Conservation (phyloP, 371 early-diverging fungal species). For the Mortierella sp. region DNA sequence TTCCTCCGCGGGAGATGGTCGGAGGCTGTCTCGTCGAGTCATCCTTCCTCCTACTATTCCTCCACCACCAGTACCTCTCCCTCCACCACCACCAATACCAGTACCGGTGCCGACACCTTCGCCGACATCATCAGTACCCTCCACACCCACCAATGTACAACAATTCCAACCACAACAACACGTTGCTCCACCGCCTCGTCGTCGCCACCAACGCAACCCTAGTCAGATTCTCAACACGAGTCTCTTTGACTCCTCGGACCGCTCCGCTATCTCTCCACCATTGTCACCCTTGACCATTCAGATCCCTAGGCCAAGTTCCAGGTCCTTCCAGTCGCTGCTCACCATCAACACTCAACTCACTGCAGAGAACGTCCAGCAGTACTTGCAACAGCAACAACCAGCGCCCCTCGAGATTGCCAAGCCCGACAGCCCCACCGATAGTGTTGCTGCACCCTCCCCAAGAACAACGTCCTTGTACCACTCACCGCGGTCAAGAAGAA, state of each 20-base stretch:
- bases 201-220: constrained; percentile 31
- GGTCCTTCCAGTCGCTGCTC: constrained; percentile 12
- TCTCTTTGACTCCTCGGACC: constrained; percentile 25
- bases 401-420: background rate
- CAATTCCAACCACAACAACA: background rate
- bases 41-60: constrained; percentile 15
- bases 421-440: constrained; percentile 32
- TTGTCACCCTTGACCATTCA: constrained; percentile 39
- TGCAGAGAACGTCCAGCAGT: constrained; percentile 1
- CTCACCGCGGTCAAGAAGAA: constrained; percentile 12
- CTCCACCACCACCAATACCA: background rate
- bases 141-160: constrained; percentile 13
- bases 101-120: background rate
- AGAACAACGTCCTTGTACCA: background rate
- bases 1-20: background rate
- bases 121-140: background rate
- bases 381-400: background rate
- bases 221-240: constrained; percentile 37
- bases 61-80: background rate
- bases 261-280: constrained; percentile 27
- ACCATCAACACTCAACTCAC: background rate
- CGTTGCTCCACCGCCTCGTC: background rate
- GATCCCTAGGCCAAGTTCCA: constrained; percentile 31
- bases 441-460: constrained; percentile 1
- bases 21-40: background rate